Base-by-base conservation (phyloP, 2,329 filamentous ascomycete genomes). In the Aspergillus fischeri region DNA sequence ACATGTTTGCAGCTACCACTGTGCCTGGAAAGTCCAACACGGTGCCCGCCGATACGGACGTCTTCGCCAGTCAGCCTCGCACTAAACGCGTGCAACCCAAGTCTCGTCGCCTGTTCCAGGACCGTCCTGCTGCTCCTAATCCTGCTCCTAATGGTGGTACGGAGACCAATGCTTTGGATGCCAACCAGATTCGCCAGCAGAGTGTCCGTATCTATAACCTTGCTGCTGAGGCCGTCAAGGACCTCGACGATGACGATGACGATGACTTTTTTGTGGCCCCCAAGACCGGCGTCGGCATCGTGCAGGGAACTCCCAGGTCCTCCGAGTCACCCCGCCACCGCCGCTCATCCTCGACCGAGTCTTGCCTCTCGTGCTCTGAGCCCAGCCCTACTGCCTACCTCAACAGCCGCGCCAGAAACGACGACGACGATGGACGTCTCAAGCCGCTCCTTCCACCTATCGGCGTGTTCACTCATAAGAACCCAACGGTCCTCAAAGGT, bases 71-170 rank as follows among this genome's bases (percentile, higher is more conserved):
- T 49, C 60, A 60, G 49, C 24, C 24, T 9, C 63, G 60, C 28
- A 53, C 57, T 49, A 67, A 58, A 57, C 64, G 53, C 25, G 28
- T 49, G 1, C 58, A 56, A 17, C 21, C 21, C 20, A 65, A 58
- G 50, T 62, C 65, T 11, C 66, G 66, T 41, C 64, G 64, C 29
- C 50, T 68, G 35, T 67, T 65, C 49, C 60, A 66, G 32, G 53
- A 57, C 6, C 61, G 63, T 11, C 44, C 49, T 5, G 45, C 41
- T 9, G 41, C 49, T n/a, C 51, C 48, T 3, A 55, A 57, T 3
- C 27, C 25, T 27, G 25, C 25, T 27, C 25, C 51, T 4, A 54
- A 56, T 4, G 38, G 10, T 2, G 44, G 21, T 27, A 17, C 24
- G 24, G 44, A 25, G 44, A 47, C 44, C 11, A 47, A 8, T 7